These are phyloP conservation scores for Fusarium sp. DNA, from an alignment of 2,329 filamentous ascomycete species.

Conservation along the genomic window DNA sequence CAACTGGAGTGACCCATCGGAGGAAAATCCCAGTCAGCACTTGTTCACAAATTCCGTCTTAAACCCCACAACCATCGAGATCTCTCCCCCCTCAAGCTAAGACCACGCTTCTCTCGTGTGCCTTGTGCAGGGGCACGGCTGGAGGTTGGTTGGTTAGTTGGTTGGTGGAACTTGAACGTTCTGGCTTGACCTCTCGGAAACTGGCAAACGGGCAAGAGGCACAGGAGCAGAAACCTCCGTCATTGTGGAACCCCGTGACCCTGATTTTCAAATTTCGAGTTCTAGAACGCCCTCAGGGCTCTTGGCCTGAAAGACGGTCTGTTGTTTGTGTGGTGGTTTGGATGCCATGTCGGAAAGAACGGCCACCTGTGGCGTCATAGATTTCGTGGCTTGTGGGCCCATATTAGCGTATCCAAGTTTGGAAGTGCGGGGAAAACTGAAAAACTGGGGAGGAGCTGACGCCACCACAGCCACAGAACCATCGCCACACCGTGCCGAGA, in stretches of 20 bases:
- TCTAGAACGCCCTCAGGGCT: constrained; percentile 26
- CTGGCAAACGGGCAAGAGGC: constrained; percentile 9
- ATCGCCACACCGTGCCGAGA: constrained; percentile 21
- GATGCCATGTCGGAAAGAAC: constrained; percentile 7
- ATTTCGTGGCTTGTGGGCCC: constrained; percentile 18
- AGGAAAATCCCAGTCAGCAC: constrained; percentile 4
- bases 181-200: background rate
- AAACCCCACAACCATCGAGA: constrained; percentile 33
- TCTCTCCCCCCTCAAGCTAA: constrained; percentile 4
- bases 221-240: constrained; percentile 18
- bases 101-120: background rate
- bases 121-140: constrained; percentile 15
- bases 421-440: constrained; percentile 27
- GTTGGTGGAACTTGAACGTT: background rate
- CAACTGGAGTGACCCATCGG: constrained; percentile 12
- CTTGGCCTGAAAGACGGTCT: background rate
- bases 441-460: constrained; percentile 33
- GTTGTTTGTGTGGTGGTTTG: constrained; percentile 7
- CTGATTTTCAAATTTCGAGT: constrained; percentile 28
- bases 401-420: constrained; percentile 18
- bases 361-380: constrained; percentile 32
- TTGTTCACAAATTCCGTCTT: constrained; percentile 12
- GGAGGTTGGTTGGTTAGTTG: background rate
- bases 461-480: constrained; percentile 42
- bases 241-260: constrained; percentile 32